Evolutionary conservation across 2,329 filamentous ascomycete genomes (phyloP).

Genomic region (Clonostachys sp.): DNA sequence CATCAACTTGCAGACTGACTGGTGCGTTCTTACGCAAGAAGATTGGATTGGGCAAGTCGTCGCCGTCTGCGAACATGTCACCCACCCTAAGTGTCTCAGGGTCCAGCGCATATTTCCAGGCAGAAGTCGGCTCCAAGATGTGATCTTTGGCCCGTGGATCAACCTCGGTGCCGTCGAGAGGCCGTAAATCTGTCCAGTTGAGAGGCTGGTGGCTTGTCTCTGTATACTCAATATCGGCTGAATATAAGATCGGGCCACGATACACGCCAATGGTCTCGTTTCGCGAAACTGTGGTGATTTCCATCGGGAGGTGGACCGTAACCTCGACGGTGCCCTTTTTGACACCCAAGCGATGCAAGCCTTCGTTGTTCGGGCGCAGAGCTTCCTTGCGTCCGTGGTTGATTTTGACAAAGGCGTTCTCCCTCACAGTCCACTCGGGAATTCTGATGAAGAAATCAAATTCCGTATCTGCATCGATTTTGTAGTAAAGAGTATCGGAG

Average conservation of each 20-base stretch:
- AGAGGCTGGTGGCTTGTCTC: slow-evolving; percentile 5
- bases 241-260: slow-evolving; percentile 31
- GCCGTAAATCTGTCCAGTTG: slow-evolving; percentile 13
- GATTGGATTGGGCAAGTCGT: slow-evolving; percentile 13
- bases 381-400: not conserved
- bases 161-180: slow-evolving; percentile 1
- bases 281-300: slow-evolving; percentile 6
- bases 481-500: slow-evolving; percentile 14
- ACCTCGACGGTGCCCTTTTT: slow-evolving; percentile 5
- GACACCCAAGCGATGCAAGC: slow-evolving; percentile 1
- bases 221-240: slow-evolving; percentile 20
- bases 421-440: slow-evolving; percentile 8
- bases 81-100: slow-evolving; percentile 6
- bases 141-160: slow-evolving; percentile 18
- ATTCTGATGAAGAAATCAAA: slow-evolving; percentile 14
- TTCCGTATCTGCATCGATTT: slow-evolving; percentile 11
- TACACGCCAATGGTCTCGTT: slow-evolving; percentile 30
- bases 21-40: slow-evolving; percentile 14
- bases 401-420: not conserved
- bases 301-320: slow-evolving; percentile 5
- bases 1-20: slow-evolving; percentile 20
- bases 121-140: slow-evolving; percentile 19
- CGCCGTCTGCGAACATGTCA: not conserved
- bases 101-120: slow-evolving; percentile 12
- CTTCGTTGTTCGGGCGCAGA: not conserved